phyloP scores from a whole-genome alignment of 2,329 filamentous ascomycete species.

The Scytalidium sp. region DNA sequence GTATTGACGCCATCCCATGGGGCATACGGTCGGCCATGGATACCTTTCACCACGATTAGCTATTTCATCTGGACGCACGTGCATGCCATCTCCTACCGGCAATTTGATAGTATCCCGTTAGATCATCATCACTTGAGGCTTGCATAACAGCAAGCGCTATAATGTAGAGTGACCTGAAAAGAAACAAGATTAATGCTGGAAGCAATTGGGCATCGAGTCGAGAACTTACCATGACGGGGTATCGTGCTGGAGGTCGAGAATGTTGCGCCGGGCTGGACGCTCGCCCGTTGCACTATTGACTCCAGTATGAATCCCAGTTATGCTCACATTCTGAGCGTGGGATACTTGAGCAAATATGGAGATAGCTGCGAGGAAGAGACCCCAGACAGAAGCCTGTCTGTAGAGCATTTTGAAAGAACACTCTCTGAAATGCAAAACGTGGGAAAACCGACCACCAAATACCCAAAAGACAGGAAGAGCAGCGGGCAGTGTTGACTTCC shows the following conservation, averaged over 20 bases:
- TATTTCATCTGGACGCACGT: background rate
- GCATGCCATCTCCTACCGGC: constrained; percentile 12
- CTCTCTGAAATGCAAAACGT: background rate
- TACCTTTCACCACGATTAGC: constrained; percentile 7
- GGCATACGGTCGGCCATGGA: constrained; percentile 20
- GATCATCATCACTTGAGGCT: constrained; percentile 14
- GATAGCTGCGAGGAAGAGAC: background rate
- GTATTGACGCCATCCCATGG: constrained; percentile 20
- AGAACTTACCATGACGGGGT: constrained; percentile 10
- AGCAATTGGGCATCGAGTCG: background rate
- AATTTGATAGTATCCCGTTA: constrained; percentile 20
- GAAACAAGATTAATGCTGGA: constrained; percentile 2
- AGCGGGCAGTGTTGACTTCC: background rate
- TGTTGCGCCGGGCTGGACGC: constrained; percentile 18
- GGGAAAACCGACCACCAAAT: background rate
- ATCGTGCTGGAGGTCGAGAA: constrained; percentile 20
- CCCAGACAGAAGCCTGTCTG: background rate
- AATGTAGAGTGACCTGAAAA: constrained; percentile 22
- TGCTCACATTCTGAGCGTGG: constrained; percentile 7
- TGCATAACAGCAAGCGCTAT: constrained; percentile 19
- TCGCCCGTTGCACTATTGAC: constrained; percentile 12
- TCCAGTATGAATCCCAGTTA: constrained; percentile 18
- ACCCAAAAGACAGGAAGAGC: background rate
- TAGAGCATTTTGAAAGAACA: background rate
- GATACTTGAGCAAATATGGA: background rate